phyloP scores from a whole-genome alignment of 805 yeast genomes.

The Torulaspora delbrueckii region DNA sequence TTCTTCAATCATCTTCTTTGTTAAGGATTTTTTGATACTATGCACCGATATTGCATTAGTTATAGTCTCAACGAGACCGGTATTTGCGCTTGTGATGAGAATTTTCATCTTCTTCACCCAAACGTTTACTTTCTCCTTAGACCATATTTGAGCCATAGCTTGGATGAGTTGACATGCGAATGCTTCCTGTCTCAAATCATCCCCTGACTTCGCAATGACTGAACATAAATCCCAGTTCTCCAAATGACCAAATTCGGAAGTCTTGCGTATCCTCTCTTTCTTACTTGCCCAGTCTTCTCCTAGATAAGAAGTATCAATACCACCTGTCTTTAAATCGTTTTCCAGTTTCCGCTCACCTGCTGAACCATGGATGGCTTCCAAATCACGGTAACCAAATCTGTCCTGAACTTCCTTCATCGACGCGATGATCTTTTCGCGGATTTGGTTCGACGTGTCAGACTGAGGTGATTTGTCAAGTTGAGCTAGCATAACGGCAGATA shows the following conservation, averaged over 20 bases:
- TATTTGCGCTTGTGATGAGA: conserved; percentile 79
- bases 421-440: conserved; percentile 62
- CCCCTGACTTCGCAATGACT: conserved; percentile 94
- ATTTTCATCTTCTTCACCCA: conserved; percentile 96
- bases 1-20: conserved; percentile 61
- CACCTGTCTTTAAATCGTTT: conserved; percentile 85
- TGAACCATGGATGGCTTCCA: conserved; percentile 53
- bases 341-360: conserved; percentile 91
- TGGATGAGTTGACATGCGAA: conserved; percentile 93
- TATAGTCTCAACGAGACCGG: conserved; percentile 94
- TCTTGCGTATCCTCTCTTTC: conserved; percentile 69
- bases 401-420: conserved; percentile 76
- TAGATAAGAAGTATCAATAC: conserved; percentile 55
- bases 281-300: conserved; percentile 94
- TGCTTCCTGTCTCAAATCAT: conserved; percentile 93
- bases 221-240: conserved; percentile 94
- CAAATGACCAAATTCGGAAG: conserved; percentile 77
- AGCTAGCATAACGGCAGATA: conserved; percentile 90
- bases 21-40: conserved; percentile 87
- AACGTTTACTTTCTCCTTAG: conserved; percentile 55
- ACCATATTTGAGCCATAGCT: conserved; percentile 84
- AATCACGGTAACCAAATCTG: conserved; percentile 49
- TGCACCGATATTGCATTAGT: conserved; percentile 92
- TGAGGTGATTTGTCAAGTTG: conserved; percentile 71
- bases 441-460: conserved; percentile 51